Conservation (phyloP, 352 stramenopile species). For the Phytophthora pisi region DNA sequence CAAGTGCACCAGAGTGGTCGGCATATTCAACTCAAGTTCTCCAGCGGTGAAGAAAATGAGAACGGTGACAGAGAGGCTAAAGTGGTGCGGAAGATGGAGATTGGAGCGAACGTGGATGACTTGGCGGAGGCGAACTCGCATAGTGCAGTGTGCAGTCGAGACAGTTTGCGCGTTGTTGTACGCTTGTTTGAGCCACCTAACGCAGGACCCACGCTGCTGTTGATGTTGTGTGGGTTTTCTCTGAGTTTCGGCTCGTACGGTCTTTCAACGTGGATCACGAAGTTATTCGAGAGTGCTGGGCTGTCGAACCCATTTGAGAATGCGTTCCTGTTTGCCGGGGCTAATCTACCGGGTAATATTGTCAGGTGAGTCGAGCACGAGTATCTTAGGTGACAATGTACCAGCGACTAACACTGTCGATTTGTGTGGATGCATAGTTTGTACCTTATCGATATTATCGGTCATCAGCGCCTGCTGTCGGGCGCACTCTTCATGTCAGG, state of each 20-base stretch:
- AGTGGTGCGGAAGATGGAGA: slow-evolving; percentile 23
- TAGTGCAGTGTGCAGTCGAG: slow-evolving; percentile 58
- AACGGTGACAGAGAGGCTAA: slow-evolving; percentile 23
- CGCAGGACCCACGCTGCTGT: slow-evolving; percentile 51
- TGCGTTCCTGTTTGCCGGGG: slow-evolving; percentile 91
- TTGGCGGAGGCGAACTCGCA: slow-evolving; percentile 1
- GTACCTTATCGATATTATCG: slow-evolving; percentile 75
- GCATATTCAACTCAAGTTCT: slow-evolving; percentile 75
- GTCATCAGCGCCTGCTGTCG: slow-evolving; percentile 70
- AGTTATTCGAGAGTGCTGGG: slow-evolving; percentile 87
- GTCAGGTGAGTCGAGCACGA: slow-evolving; percentile 51
- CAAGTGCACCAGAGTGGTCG: slow-evolving; percentile 46
- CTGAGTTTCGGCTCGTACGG: slow-evolving; percentile 93
- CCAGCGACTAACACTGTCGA: neutral
- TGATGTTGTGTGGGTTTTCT: slow-evolving; percentile 75
- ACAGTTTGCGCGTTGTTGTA: slow-evolving; percentile 50
- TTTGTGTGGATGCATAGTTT: slow-evolving; percentile 39
- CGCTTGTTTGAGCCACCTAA: slow-evolving; percentile 60
- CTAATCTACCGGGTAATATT: slow-evolving; percentile 92
- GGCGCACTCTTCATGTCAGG: slow-evolving; percentile 71
- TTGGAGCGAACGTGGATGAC: neutral
- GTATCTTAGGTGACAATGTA: neutral
- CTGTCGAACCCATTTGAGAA: slow-evolving; percentile 93
- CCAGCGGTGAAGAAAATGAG: slow-evolving; percentile 51
- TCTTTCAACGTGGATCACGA: slow-evolving; percentile 94